Base-by-base conservation (phyloP, 2,329 filamentous ascomycete genomes). In the Verticillium dahliae region DNA sequence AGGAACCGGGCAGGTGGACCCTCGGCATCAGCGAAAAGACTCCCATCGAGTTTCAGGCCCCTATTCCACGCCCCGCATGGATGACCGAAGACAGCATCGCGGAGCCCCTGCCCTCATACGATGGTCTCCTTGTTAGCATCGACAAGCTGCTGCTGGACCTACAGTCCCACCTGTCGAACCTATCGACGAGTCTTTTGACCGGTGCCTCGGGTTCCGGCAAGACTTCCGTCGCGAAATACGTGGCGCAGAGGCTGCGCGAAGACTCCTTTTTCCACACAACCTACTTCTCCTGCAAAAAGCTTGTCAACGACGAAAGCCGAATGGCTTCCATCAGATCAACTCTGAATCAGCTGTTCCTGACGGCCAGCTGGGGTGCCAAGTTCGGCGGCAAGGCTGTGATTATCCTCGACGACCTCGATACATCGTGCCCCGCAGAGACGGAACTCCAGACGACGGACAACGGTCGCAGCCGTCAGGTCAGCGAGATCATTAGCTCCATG, bases 391-490 rank as follows among this genome's bases (percentile, higher is more conserved):
- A 86, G 65, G 85, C 93, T 0, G 73, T 98, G 2, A 90, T 99
- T 22, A 86, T 99, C 57, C 80, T 99, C 1, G 95, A 99, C 70
- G 95, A 99, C 69, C 77, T 99, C 6, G 95, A 99, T 74, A 92
- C 91, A 69, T 81, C 99, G 1, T 98, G 94, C 71, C 94, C 95
- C 0, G 89, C 88, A 1, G 96, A 99, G 75, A 97, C 93, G 0
- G 95, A 99, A 73, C 81, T 99, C 13, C 92, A 97, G 74, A 91
- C 96, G 4, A 93, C 92, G 63, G 92, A 98, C 67, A 98, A 99
- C 70, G 91, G 91, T 18, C 86, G 94, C 65, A 98, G 93, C 72
- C 86, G 92, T 38, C 93, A 98, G 69, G 86, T 97, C 62, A 97
- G 93, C 71, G 95, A 99, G 74, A 86, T 92, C 0, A 83, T 99